Evolutionary conservation across 2,329 filamentous ascomycete genomes (phyloP).

Genomic region (Acarospora socialis): DNA sequence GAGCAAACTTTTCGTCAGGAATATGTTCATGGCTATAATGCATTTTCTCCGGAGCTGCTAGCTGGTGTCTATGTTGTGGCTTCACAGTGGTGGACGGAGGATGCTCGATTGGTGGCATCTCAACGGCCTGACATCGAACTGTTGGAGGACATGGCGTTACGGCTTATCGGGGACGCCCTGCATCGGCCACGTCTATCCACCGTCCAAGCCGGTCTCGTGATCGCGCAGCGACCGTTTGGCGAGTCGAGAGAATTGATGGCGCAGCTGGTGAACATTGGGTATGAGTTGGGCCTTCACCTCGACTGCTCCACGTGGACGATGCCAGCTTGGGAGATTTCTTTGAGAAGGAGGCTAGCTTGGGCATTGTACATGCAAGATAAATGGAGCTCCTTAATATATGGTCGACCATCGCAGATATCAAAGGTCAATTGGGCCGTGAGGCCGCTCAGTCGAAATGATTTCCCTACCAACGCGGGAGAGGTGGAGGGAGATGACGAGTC

Average conservation of each 20-base stretch:
- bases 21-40: constrained; percentile 55
- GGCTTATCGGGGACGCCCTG: constrained; percentile 61
- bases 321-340: constrained; percentile 69
- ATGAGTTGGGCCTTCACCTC: constrained; percentile 78
- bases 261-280: constrained; percentile 71
- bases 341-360: constrained; percentile 79
- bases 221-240: constrained; percentile 61
- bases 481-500: constrained; percentile 46
- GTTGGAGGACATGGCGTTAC: constrained; percentile 59
- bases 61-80: constrained; percentile 69
- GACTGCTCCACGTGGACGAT: constrained; percentile 82
- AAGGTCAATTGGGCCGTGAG: constrained; percentile 63
- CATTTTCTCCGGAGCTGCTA: constrained; percentile 62
- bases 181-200: constrained; percentile 70
- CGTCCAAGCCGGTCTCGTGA: constrained; percentile 59
- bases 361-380: constrained; percentile 90
- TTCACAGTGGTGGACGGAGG: constrained; percentile 76
- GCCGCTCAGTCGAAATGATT: constrained; percentile 50
- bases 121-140: constrained; percentile 58
- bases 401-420: constrained; percentile 65
- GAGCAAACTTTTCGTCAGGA: constrained; percentile 68
- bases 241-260: constrained; percentile 76
- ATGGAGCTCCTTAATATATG: constrained; percentile 76
- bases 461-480: constrained; percentile 57
- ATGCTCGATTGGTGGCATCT: constrained; percentile 47